phyloP scores from a whole-genome alignment of 164 flowering plant species.

The Pachysandra terminalis region DNA sequence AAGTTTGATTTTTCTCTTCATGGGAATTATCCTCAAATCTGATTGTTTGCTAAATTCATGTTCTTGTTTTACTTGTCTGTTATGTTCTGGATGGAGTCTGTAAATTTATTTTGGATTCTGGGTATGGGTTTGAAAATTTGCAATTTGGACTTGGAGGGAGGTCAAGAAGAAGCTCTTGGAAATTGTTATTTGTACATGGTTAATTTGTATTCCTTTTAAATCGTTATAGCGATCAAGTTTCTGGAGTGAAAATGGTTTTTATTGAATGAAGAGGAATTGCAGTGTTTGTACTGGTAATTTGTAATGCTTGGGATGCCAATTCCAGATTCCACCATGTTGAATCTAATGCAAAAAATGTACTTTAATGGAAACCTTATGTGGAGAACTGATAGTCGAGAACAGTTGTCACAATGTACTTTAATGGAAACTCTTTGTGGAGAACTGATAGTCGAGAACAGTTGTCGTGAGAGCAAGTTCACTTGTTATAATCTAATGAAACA shows the following conservation, averaged over 20 bases:
- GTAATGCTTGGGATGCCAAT: no score
- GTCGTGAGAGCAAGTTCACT: background rate
- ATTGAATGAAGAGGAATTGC: no score
- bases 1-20: background rate
- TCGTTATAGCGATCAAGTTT: no score
- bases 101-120: background rate
- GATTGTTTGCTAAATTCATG: background rate
- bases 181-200: background rate
- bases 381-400: background rate
- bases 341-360: background rate
- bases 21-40: background rate
- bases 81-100: background rate
- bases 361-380: background rate
- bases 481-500: background rate
- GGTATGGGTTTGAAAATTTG: background rate
- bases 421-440: no score
- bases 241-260: no score
- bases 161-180: background rate
- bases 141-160: background rate
- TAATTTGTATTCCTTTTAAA: no score
- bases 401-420: background rate
- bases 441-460: background rate
- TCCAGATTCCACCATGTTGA: background rate
- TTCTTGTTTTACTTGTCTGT: background rate
- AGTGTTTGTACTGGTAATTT: no score